Conservation (phyloP, 2,329 filamentous ascomycete species). For the Apiospora marii region DNA sequence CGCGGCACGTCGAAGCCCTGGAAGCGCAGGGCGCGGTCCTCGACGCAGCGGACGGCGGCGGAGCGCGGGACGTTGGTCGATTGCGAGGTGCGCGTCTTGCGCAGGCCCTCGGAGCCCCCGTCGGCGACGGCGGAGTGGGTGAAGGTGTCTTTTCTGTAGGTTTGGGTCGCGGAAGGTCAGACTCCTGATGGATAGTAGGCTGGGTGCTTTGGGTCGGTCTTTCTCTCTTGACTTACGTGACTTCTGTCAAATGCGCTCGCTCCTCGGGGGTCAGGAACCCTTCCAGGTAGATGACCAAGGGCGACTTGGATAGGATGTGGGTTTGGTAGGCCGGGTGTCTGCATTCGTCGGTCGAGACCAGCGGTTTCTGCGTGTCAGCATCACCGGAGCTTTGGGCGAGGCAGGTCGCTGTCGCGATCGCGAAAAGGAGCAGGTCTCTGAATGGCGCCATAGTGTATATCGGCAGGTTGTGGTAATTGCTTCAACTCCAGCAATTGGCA, state of each 20-base stretch:
- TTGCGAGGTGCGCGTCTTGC: conserved; percentile 53
- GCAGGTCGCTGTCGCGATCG: conserved; percentile 31
- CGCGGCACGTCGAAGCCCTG: conserved; percentile 51
- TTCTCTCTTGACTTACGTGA: conserved; percentile 42
- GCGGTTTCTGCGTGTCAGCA: conserved; percentile 35
- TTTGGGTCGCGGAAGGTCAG: no score
- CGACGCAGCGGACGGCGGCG: conserved; percentile 54
- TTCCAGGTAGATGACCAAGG: conserved; percentile 49
- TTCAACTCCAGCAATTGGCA: background rate
- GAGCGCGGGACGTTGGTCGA: conserved; percentile 54
- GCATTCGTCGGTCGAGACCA: conserved; percentile 35
- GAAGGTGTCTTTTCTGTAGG: conserved; percentile 51
- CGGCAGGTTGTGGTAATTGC: conserved; percentile 21
- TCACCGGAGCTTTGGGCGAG: conserved; percentile 33
- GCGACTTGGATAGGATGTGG: conserved; percentile 46
- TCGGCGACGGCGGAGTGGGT: conserved; percentile 52
- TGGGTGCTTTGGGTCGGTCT: no score
- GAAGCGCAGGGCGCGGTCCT: conserved; percentile 54
- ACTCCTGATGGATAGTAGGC: no score
- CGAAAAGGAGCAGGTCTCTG: conserved; percentile 32
- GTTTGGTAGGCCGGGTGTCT: conserved; percentile 43
- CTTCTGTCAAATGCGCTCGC: conserved; percentile 43
- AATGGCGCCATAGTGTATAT: conserved; percentile 29
- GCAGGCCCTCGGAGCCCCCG: conserved; percentile 43
- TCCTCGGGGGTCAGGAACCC: conserved; percentile 48